Percentiles rank a stretch among this genome's conserved stretches.
Conservation (phyloP, 2,329 filamentous ascomycete genomes). For the Cordyceps pruinosa region DNA sequence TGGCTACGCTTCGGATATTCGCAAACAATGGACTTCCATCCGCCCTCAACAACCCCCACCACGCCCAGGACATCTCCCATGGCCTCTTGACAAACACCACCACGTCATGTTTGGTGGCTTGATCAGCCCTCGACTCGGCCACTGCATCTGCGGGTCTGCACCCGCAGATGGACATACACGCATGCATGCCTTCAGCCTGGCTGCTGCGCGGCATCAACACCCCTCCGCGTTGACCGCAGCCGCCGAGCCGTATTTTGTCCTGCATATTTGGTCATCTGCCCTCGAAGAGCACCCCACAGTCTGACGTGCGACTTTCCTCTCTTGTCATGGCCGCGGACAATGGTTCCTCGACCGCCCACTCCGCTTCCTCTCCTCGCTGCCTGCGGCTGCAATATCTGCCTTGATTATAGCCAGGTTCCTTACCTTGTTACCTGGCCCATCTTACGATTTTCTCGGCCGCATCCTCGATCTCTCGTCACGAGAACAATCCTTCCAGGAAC, state of each 20-base stretch:
- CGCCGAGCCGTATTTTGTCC: constrained; percentile 1
- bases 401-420: neutral
- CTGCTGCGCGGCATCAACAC: constrained; percentile 8
- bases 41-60: neutral
- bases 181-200: constrained; percentile 10
- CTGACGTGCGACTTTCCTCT: neutral
- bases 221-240: neutral
- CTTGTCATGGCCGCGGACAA: neutral
- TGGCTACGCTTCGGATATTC: neutral
- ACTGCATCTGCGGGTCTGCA: constrained; percentile 6
- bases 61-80: neutral
- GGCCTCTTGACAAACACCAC: neutral
- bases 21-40: neutral
- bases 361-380: neutral
- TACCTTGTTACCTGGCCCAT: neutral
- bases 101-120: constrained; percentile 5
- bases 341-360: neutral
- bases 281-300: neutral
- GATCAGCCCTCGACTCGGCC: constrained; percentile 8
- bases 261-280: constrained; percentile 13
- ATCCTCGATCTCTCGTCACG: neutral
- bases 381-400: neutral
- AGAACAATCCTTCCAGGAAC: neutral
- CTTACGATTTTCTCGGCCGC: neutral
- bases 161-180: constrained; percentile 8